Percentiles rank a stretch among this genome's conserved stretches.
Evolutionary conservation across 108 stramenopile genomes (phyloP).

Genomic region (Skeletonema grethae): DNA sequence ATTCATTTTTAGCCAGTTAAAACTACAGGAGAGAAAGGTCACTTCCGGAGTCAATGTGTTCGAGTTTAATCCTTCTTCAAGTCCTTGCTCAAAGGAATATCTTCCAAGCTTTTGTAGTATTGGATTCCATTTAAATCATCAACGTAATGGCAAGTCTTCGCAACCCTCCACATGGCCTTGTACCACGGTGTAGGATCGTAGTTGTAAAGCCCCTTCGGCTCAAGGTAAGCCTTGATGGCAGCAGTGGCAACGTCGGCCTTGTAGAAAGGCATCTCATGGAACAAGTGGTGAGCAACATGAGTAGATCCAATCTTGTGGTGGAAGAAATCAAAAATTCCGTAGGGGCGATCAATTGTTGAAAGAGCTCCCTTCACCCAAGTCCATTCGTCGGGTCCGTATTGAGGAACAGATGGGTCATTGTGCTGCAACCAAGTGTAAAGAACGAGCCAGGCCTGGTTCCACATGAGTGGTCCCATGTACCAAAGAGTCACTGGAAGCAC

Average conservation of each 20-base stretch:
- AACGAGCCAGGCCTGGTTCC: conserved; percentile 96
- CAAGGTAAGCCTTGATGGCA: conserved; percentile 84
- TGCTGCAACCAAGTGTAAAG: conserved; percentile 99
- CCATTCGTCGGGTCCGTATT: conserved; percentile 96
- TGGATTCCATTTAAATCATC: conserved; percentile 82
- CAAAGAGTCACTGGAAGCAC: conserved; percentile 83
- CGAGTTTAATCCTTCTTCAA: conserved; percentile 26
- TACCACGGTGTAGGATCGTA: conserved; percentile 91
- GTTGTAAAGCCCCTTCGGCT: conserved; percentile 91
- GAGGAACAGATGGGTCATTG: conserved; percentile 97
- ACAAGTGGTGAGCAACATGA: conserved; percentile 98
- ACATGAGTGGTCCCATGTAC: conserved; percentile 94
- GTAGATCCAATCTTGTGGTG: conserved; percentile 98
- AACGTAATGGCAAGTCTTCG: conserved; percentile 90
- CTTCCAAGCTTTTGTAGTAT: conserved; percentile 86
- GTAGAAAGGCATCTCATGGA: conserved; percentile 99
- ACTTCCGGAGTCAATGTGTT: background rate
- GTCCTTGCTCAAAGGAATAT: conserved; percentile 75
- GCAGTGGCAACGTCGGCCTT: conserved; percentile 94
- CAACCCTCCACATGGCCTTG: conserved; percentile 87
- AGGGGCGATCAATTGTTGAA: conserved; percentile 96
- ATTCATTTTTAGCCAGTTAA: conserved; percentile 1
- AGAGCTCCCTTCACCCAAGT: conserved; percentile 98
- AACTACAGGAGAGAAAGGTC: background rate
- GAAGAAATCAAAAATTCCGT: conserved; percentile 95